Evolutionary conservation across 805 yeast species (phyloP), one percentile per base, ranked within the genome.

Genomic region (Kodamaea kakaduensis): DNA sequence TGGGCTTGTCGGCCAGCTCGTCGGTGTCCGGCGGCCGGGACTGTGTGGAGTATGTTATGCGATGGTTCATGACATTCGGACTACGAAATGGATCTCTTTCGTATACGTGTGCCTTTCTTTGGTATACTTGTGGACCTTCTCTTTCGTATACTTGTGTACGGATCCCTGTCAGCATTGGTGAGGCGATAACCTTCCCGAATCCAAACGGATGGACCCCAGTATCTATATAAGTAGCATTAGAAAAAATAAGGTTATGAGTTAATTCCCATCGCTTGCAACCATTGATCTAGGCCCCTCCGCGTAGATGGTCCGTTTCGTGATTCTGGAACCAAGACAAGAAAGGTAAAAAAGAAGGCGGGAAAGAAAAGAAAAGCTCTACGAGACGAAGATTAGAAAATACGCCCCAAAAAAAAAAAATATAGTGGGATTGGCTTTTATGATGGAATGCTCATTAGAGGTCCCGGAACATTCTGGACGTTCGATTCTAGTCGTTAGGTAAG

Each of bases 51-150:
- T 17, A 24, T 13, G 19, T 16, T 19, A 30, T 6, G 25, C 9
- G 28, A 12, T 29, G 23, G 19, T 32, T 24, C 35, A 32, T 32
- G 13, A 25, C 35, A 32, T 24, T 16, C 35, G 19, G 17, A 9
- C 25, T n/a, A n/a, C n/a, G n/a, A n/a, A n/a, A n/a, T n/a, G n/a
- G n/a, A n/a, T n/a, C n/a, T n/a, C n/a, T n/a, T n/a, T n/a, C n/a
- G n/a, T n/a, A n/a, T n/a, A n/a, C n/a, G n/a, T n/a, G n/a, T n/a
- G n/a, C n/a, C n/a, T n/a, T n/a, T n/a, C n/a, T n/a, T n/a, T 5
- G 28, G 19, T 13, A 15, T 15, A 19, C 12, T 9, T 23, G 12
- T 23, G 9, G 9, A 19, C 9, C n/a, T 19, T 6, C 9, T 19
- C 6, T 23, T 9, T 23, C 12, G 25, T 23, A 23, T 13, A 10